Base-by-base conservation (phyloP, 225 moss, liverwort and hornwort species). In the Anthoceros angustus region DNA sequence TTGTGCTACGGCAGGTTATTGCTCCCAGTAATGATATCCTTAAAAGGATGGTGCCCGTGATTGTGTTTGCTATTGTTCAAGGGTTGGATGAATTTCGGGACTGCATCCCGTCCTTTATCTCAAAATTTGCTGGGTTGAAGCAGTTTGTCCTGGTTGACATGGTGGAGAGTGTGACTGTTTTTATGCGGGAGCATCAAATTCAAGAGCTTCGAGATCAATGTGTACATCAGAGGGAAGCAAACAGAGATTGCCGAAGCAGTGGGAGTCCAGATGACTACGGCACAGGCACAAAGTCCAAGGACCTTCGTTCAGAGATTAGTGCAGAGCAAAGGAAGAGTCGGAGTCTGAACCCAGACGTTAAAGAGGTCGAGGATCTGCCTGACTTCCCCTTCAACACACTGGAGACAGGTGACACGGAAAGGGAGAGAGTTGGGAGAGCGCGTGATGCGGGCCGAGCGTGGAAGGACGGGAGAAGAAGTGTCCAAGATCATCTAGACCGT, bases 1-100 rank as follows among this genome's bases (percentile, higher is more conserved):
- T 84, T 38, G 41, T 77, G 23, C 73, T 84, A 23, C 75, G 81
- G 60, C 84, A 84, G 77, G 84, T 84, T 42, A 79, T 84, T 77
- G 75, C 81, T 16, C 81, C 81, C 20, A 79, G 73, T 46, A 84
- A 79, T 62, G 84, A 84, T 25, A 73, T 84, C 2, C 78, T 84
- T 2, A 84, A 84, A 67, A 67, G 15, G 25, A 84, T 84, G 84
- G 84, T 84, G n/a, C 81, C 79, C 0, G 72, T 84, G 6, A 84
- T 84, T 62, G 84, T 84, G 65, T 84, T 81, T 70, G 81, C 84
- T 62, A 84, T 84, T 70, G 79, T 84, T 49, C 81, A 84, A 78
- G 81, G 84, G 25, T 72, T 81, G 0, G 81, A 84, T 40, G 79
- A 84, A 0, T 81, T 84, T 69, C 20, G 77, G 39, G 79, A 84